Evolutionary conservation across 768 basidiomycete species (phyloP).

Genomic region (Rhodotorula diobovata): DNA sequence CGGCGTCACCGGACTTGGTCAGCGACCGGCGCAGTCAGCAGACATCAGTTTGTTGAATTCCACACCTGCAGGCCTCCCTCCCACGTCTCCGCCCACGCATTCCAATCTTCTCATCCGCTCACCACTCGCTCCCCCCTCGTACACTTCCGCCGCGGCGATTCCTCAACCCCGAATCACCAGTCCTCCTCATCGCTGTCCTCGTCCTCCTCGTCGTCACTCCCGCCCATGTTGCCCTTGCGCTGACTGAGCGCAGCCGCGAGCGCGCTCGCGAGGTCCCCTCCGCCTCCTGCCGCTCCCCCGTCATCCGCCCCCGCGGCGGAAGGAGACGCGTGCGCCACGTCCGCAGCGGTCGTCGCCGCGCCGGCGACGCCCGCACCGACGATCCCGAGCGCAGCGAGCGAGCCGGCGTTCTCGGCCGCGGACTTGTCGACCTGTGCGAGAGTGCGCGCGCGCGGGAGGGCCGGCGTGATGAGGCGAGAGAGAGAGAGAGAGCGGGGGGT

Average conservation of each 20-base stretch:
- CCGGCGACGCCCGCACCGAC: slow-evolving; percentile 13
- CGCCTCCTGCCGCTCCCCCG: slow-evolving; percentile 49
- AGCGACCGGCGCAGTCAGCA: no score
- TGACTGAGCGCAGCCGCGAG: slow-evolving; percentile 75
- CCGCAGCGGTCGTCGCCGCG: slow-evolving; percentile 14
- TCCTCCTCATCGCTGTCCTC: slow-evolving; percentile 70
- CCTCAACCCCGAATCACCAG: slow-evolving; percentile 1
- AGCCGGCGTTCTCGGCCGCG: slow-evolving; percentile 24
- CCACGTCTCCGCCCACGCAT: no score
- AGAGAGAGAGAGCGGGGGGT: background rate
- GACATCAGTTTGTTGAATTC: no score
- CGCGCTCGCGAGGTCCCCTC: slow-evolving; percentile 73
- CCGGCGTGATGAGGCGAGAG: background rate
- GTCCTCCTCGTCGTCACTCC: slow-evolving; percentile 72
- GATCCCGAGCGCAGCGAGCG: slow-evolving; percentile 22
- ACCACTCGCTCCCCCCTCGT: no score
- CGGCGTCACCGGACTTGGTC: no score
- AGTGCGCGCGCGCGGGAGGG: background rate
- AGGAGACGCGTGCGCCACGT: background rate
- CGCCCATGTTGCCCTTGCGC: slow-evolving; percentile 80
- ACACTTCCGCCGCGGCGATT: no score
- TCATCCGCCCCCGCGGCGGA: slow-evolving; percentile 18
- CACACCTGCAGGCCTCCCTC: no score
- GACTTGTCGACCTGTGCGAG: slow-evolving; percentile 16
- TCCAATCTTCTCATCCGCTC: no score